Evolutionary conservation across 495 filamentous ascomycete genomes (phyloP).

Genomic region (Astrothelium macrocarpum): DNA sequence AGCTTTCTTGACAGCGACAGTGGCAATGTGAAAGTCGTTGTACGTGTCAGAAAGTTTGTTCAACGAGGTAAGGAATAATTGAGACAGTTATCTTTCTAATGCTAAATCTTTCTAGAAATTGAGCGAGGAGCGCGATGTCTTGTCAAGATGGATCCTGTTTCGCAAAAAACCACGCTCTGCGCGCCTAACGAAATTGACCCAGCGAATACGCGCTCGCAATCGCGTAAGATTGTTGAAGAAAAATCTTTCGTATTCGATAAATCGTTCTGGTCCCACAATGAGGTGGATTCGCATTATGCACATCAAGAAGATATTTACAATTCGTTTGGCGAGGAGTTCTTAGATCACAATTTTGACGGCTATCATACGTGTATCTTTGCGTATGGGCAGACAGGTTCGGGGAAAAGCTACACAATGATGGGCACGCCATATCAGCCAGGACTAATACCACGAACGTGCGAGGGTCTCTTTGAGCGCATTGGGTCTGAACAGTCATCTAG

Average conservation of each 20-base stretch:
- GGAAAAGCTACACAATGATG: constrained; percentile 99
- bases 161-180: constrained; percentile 70
- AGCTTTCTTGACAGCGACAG: constrained; percentile 40
- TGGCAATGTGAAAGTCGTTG: constrained; percentile 91
- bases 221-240: constrained; percentile 71
- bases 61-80: constrained; percentile 56
- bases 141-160: constrained; percentile 77
- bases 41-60: constrained; percentile 82
- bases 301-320: constrained; percentile 92
- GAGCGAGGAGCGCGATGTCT: constrained; percentile 73
- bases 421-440: constrained; percentile 78
- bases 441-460: constrained; percentile 92
- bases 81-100: constrained; percentile 6
- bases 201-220: constrained; percentile 56
- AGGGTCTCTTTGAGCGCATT: constrained; percentile 92
- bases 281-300: constrained; percentile 63
- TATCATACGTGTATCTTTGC: constrained; percentile 99
- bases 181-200: constrained; percentile 53
- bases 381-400: constrained; percentile 95
- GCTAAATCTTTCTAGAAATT: constrained; percentile 51
- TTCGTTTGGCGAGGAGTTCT: constrained; percentile 86
- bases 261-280: constrained; percentile 90
- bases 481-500: constrained; percentile 72
- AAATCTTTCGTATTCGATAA: constrained; percentile 94
- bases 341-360: constrained; percentile 98